Percentiles rank a stretch among this genome's conserved stretches.
Evolutionary conservation across 2,329 filamentous ascomycete genomes (phyloP).

Genomic region (Penicillium freii): DNA sequence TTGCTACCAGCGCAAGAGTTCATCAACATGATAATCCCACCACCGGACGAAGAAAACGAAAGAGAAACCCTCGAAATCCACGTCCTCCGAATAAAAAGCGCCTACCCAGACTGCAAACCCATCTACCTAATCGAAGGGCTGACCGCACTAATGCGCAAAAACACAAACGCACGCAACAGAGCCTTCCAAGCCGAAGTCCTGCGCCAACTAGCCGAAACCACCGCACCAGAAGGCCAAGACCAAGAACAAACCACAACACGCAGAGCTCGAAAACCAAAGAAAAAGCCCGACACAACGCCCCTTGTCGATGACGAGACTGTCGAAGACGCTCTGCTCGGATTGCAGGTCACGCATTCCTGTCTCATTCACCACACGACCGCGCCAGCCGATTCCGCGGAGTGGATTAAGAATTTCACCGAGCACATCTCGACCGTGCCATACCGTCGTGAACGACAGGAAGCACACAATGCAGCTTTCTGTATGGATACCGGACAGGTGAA

Average conservation of each 20-base stretch:
- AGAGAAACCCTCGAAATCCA: slow-evolving; percentile 58
- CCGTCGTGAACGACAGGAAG: slow-evolving; percentile 49
- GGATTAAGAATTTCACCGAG: slow-evolving; percentile 72
- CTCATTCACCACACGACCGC: slow-evolving; percentile 68
- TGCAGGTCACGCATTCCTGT: slow-evolving; percentile 66
- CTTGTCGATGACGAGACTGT: slow-evolving; percentile 66
- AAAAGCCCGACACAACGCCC: slow-evolving; percentile 45
- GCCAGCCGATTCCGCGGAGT: slow-evolving; percentile 65
- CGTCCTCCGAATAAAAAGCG: slow-evolving; percentile 54
- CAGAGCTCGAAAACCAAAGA: slow-evolving; percentile 31
- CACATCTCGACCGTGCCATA: slow-evolving; percentile 77
- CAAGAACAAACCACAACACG: slow-evolving; percentile 19
- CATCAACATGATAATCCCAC: slow-evolving; percentile 56
- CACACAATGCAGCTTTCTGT: slow-evolving; percentile 62
- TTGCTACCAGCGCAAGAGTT: slow-evolving; percentile 65
- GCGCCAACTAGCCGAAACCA: slow-evolving; percentile 43
- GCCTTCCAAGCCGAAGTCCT: slow-evolving; percentile 66
- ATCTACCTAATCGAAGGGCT: slow-evolving; percentile 75
- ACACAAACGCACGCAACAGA: slow-evolving; percentile 64
- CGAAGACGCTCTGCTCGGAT: slow-evolving; percentile 67
- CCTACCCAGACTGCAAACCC: slow-evolving; percentile 54
- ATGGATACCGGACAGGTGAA: slow-evolving; percentile 77
- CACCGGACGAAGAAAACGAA: slow-evolving; percentile 25
- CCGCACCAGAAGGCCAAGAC: slow-evolving; percentile 29
- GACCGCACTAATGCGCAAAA: slow-evolving; percentile 64